Base-by-base conservation (phyloP, 768 basidiomycete species). In the Holtermannia corniformis region DNA sequence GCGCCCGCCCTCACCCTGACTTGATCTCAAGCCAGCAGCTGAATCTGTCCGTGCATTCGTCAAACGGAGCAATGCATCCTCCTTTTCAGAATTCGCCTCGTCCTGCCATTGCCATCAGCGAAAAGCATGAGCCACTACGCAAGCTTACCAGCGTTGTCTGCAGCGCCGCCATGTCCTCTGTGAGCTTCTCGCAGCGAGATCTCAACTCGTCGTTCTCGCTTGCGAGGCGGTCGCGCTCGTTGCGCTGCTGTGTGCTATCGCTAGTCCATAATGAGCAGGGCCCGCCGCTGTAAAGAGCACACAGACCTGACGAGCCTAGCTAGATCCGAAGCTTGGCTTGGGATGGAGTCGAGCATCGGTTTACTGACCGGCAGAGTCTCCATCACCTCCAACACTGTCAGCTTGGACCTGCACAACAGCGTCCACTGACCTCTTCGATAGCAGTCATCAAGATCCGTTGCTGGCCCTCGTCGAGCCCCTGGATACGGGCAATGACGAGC, bases 381-480 rank as follows among this genome's bases (percentile, higher is more conserved):
- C 60, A 63, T 67, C 2, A 60, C 48, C 59, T 50, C 13, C 16
- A 3, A 42, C 27, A 44, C 45, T 11, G 41, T 42, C 47, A 23
- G 23, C 43, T 19, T 53, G 23, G 49, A n/a, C 23, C 46, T 13
- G 41, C n/a, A 40, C 19, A 25, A 32, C n/a, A n/a, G n/a, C 47
- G 41, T 16, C 12, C 32, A 70, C 79, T 49, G 54, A 87, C 90
- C 78, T 87, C 85, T 72, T 95, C 91, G 54, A 95, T 93, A 40
- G 87, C 86, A 72, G 80, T 84, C 92, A 95, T 96, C 49, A 95
- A 75, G 64, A 82, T 78, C 68, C 89, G 86, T 74, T 95, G 91
- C 65, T 90, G 83, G 16, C 74, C 78, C 71, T 93, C 86, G 55
- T 80, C 84, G 57, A 95, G 72, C 1, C 80, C 78, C 64, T 92